These are phyloP conservation scores for Monosporascus sp. DNA, from an alignment of 2,329 filamentous ascomycete species.

Conservation along the genomic window DNA sequence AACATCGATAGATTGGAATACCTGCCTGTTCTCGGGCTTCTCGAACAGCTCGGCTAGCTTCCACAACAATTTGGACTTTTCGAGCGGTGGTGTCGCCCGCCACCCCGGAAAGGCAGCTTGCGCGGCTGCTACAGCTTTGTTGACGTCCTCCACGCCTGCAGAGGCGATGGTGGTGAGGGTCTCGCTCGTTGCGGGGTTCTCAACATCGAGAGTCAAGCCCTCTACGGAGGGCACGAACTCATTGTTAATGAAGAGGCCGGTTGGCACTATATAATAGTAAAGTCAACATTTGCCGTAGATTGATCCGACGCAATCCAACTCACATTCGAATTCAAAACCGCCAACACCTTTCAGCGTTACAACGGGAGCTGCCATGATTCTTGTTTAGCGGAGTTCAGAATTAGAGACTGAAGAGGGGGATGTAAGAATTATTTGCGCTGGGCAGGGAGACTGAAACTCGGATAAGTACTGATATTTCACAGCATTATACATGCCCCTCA, in stretches of 20 bases:
- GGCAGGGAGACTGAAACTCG: no score
- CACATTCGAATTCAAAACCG: not conserved
- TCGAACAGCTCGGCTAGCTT: constrained; percentile 67
- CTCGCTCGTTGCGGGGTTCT: not conserved
- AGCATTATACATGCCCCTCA: no score
- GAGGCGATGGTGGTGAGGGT: not conserved
- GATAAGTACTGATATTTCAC: no score
- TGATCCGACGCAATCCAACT: not conserved
- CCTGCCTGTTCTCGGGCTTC: constrained; percentile 44
- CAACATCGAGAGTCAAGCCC: not conserved
- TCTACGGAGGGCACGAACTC: constrained; percentile 2
- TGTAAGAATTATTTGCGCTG: no score
- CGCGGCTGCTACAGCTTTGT: constrained; percentile 4
- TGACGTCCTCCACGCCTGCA: constrained; percentile 1
- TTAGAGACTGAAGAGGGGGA: no score
- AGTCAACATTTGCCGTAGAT: not conserved
- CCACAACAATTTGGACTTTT: constrained; percentile 62
- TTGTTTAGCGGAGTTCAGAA: no score
- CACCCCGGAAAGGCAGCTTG: constrained; percentile 52
- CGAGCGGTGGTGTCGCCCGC: constrained; percentile 61
- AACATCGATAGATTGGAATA: constrained; percentile 53
- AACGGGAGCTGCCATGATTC: not conserved
- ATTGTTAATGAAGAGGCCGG: constrained; percentile 39
- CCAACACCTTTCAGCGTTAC: not conserved
- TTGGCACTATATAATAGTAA: constrained; percentile 30